phyloP scores from a whole-genome alignment of 1,139 yeast genomes.

The Sugiyamaella sp. region DNA sequence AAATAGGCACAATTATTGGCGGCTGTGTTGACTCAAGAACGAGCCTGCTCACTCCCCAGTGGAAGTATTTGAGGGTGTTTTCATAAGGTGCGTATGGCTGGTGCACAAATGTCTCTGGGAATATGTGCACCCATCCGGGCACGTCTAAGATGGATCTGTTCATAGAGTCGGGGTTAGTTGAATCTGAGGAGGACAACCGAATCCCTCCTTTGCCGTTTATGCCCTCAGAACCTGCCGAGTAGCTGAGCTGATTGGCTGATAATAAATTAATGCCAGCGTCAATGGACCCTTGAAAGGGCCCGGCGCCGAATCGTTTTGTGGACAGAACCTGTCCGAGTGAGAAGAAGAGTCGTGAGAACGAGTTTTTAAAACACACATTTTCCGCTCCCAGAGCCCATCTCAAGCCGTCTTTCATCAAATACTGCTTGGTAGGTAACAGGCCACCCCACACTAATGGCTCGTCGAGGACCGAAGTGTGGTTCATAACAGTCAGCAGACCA shows the following conservation, averaged over 20 bases:
- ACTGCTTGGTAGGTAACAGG: conserved; percentile 71
- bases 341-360: conserved; percentile 53
- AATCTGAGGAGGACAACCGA: not conserved
- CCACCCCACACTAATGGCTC: conserved; percentile 95
- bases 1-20: conserved; percentile 90
- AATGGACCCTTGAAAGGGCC: conserved; percentile 88
- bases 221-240: conserved; percentile 1
- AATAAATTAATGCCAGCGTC: conserved; percentile 89
- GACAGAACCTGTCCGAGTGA: conserved; percentile 85
- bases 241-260: conserved; percentile 41
- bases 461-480: conserved; percentile 92
- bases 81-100: conserved; percentile 78
- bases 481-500: conserved; percentile 85
- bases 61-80: conserved; percentile 89
- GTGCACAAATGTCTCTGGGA: conserved; percentile 93
- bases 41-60: conserved; percentile 91
- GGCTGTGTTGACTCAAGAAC: conserved; percentile 79
- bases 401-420: conserved; percentile 63
- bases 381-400: conserved; percentile 97
- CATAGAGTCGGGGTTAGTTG: not conserved
- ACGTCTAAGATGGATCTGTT: conserved; percentile 7
- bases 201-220: not conserved
- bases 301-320: conserved; percentile 84
- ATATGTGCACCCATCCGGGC: conserved; percentile 78
- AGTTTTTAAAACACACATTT: conserved; percentile 74